Evolutionary conservation across 139 green algal genomes (phyloP), one percentile per base, ranked within the genome.

Genomic region (Auxenochlorella pyrenoidosa): DNA sequence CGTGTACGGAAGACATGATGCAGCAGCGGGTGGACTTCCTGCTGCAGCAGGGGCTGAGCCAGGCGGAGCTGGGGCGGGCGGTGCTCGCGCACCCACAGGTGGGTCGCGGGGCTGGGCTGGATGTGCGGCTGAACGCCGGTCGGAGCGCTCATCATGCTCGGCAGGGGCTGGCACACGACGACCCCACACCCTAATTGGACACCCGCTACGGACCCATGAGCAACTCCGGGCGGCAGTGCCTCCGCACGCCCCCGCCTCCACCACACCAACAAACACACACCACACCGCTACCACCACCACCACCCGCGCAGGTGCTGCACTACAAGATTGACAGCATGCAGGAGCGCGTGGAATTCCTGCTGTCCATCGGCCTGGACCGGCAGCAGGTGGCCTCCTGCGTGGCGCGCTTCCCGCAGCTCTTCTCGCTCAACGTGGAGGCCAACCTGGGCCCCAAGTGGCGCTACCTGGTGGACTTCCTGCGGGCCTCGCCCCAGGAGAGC

Each of bases 361-460:
- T 54, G 22, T 79, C n/a, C 71, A 94, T 96, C 68, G 94, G 94
- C 60, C 89, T 97, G 87, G 82, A 63, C 54, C 54, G 54, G 15
- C 54, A 43, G 79, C 79, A 85, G 59, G 83, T 95, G 28, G 91
- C 83, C 5, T 43, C 75, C 4, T 87, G 89, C 43, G 58, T 96
- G 1, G 54, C 75, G 15, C 83, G 94, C 34, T 91, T 96, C 44
- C 87, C 90, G 8, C 93, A 95, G 90, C 72, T 95, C 18, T 91
- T 97, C 26, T 94, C 86, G 2, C 85, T 97, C 28, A 91, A 88
- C 38, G 79, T 97, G 34, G 87, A 86, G 18, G 79, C 89, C 83
- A 93, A 90, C 58, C 82, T 97, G 77, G 84, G 38, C 79, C 94
- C 94, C 72, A 97, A 97, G 88, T 97, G 92, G 86, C 82, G 93